A percentile compares a stretch with the other conserved stretches of the same genome.
Conservation (phyloP, 169 alveolate genomes). For the Plasmodium vivax region DNA sequence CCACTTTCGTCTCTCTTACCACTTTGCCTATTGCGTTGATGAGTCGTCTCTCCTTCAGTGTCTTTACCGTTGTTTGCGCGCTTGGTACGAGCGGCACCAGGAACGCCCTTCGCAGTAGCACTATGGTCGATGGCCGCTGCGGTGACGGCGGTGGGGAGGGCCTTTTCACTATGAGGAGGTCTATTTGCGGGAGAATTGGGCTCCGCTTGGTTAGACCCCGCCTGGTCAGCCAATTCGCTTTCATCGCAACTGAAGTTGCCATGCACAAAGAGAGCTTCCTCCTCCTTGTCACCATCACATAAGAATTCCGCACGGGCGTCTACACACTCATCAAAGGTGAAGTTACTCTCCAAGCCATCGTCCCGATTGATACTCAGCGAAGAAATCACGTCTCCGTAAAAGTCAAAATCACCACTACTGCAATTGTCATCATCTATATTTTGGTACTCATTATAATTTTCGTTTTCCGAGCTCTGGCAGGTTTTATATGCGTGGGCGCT, state of each 20-base stretch:
- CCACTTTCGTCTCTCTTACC: neutral
- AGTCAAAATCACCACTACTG: neutral
- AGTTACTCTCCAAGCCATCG: neutral
- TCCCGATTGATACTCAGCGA: neutral
- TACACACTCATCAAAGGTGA: neutral
- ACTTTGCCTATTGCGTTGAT: neutral
- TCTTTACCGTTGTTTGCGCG: neutral
- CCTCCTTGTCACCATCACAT: neutral
- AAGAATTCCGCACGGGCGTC: neutral
- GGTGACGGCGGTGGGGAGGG: neutral
- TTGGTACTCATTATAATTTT: neutral
- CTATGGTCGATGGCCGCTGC: neutral
- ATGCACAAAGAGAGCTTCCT: neutral
- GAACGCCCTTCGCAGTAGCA: neutral
- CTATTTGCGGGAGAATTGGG: neutral
- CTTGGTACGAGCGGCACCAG: neutral
- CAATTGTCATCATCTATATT: neutral
- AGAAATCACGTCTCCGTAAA: neutral
- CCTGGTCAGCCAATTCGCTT: neutral
- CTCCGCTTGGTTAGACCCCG: too few relatives aligned
- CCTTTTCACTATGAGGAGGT: neutral
- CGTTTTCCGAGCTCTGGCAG: neutral
- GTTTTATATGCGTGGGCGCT: neutral
- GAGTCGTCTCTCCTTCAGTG: neutral
- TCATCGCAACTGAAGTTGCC: neutral